Percentiles rank a stretch among this genome's conserved stretches.
phyloP scores from a whole-genome alignment of 768 basidiomycete species.

The Leccinum subgranulosum region DNA sequence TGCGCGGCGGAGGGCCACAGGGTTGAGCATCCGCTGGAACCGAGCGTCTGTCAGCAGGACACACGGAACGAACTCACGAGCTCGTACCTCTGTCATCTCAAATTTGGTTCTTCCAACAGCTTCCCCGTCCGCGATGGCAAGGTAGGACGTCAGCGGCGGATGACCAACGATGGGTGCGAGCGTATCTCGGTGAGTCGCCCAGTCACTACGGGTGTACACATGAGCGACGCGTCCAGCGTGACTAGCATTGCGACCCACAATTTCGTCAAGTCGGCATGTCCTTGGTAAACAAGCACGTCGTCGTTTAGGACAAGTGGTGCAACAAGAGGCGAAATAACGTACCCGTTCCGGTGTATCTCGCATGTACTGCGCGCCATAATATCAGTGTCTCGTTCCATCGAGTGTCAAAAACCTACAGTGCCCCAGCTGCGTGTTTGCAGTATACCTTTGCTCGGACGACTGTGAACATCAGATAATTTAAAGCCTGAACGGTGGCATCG shows the following conservation, averaged over 20 bases:
- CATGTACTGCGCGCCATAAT: constrained; percentile 28
- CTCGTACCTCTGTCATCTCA: constrained; percentile 90
- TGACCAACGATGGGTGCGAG: constrained; percentile 91
- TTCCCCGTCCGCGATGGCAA: constrained; percentile 93
- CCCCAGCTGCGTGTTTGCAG: too few species aligned
- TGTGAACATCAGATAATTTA: too few species aligned
- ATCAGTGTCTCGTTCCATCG: too few species aligned
- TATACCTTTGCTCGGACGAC: too few species aligned
- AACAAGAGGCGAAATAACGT: too few species aligned
- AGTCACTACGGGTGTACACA: constrained; percentile 61
- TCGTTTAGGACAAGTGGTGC: constrained; percentile 7
- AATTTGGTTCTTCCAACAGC: constrained; percentile 86
- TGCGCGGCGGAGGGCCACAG: constrained; percentile 86
- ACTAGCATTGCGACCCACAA: constrained; percentile 57
- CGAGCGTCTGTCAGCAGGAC: constrained; percentile 18
- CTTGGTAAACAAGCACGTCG: constrained; percentile 35
- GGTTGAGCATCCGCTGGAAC: constrained; percentile 88
- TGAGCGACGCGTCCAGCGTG: neutral
- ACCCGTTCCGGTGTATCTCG: constrained; percentile 1
- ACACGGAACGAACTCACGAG: neutral
- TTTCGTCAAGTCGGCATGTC: constrained; percentile 95
- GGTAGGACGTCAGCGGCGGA: constrained; percentile 76
- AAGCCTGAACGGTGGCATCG: constrained; percentile 6
- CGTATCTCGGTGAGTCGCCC: constrained; percentile 89
- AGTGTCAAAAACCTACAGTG: too few species aligned